Evolutionary conservation across 345 rosid genomes (phyloP).

Genomic region (Eucalyptus dawsonii): DNA sequence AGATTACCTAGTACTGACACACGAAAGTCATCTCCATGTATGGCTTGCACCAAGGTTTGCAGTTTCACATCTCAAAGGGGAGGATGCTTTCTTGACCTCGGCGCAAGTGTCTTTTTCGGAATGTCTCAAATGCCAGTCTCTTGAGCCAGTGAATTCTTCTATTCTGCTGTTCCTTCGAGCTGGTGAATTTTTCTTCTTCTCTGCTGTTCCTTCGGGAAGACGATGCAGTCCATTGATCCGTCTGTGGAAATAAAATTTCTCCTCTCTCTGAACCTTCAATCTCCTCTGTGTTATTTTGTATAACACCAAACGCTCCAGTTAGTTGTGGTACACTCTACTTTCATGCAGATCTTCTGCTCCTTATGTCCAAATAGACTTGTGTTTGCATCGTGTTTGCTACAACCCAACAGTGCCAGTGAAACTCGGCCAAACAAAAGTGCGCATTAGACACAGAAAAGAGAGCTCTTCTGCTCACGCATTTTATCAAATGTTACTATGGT

Average conservation of each 20-base stretch:
- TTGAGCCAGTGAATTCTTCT: not conserved
- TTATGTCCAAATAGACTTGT: not conserved
- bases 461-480: not conserved
- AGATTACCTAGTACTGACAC: not conserved
- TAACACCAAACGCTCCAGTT: not conserved
- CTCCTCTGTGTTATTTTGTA: not conserved
- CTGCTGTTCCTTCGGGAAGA: not conserved
- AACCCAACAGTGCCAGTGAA: not conserved
- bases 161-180: not conserved
- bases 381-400: not conserved
- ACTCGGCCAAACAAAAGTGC: not conserved
- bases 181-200: no score
- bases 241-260: not conserved
- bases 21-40: not conserved
- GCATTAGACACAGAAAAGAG: not conserved
- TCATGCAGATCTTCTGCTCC: not conserved
- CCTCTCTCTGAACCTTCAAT: not conserved
- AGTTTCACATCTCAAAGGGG: not conserved
- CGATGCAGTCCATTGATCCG: not conserved
- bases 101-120: not conserved
- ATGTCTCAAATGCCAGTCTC: not conserved
- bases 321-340: not conserved
- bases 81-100: accelerated
- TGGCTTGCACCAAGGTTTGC: not conserved
- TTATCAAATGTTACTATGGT: not conserved